phyloP scores from a whole-genome alignment of 2,329 filamentous ascomycete genomes.

The Aspergillus proliferans region DNA sequence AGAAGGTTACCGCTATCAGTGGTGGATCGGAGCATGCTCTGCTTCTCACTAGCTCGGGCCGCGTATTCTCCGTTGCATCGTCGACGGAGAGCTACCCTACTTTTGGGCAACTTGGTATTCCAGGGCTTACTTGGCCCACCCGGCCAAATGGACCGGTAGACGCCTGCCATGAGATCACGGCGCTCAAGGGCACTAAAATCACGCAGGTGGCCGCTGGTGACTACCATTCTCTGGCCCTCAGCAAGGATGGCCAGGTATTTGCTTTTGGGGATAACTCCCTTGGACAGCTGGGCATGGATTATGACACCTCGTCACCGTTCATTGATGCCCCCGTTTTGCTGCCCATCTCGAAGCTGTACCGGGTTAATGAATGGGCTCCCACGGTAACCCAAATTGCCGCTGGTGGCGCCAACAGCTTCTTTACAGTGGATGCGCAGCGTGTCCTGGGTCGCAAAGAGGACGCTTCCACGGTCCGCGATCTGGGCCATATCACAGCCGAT shows the following conservation, averaged over 20 bases:
- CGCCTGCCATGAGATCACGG: constrained; percentile 69
- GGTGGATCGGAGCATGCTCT: constrained; percentile 81
- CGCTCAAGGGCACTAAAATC: constrained; percentile 65
- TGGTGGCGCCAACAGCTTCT: constrained; percentile 80
- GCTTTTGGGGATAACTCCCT: constrained; percentile 84
- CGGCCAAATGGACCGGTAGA: constrained; percentile 74
- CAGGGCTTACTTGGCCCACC: constrained; percentile 72
- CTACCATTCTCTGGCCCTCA: constrained; percentile 74
- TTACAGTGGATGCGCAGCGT: constrained; percentile 71
- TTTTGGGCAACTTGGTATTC: constrained; percentile 79
- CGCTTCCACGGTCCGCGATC: constrained; percentile 31
- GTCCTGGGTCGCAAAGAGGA: constrained; percentile 45
- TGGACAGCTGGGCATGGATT: constrained; percentile 85
- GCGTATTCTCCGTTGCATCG: constrained; percentile 82
- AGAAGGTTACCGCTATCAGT: constrained; percentile 67
- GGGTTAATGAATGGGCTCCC: constrained; percentile 55
- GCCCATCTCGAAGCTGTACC: constrained; percentile 66
- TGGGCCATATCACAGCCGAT: constrained; percentile 62
- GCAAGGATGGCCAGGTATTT: constrained; percentile 70
- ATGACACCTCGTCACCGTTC: constrained; percentile 54
- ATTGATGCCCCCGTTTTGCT: constrained; percentile 67
- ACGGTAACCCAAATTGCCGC: constrained; percentile 73
- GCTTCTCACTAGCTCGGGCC: constrained; percentile 74
- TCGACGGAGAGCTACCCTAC: constrained; percentile 71
- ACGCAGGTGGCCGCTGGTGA: constrained; percentile 75